These are phyloP conservation scores for Capronia americana DNA, from an alignment of 2,329 filamentous ascomycete species.

Conservation along the genomic window DNA sequence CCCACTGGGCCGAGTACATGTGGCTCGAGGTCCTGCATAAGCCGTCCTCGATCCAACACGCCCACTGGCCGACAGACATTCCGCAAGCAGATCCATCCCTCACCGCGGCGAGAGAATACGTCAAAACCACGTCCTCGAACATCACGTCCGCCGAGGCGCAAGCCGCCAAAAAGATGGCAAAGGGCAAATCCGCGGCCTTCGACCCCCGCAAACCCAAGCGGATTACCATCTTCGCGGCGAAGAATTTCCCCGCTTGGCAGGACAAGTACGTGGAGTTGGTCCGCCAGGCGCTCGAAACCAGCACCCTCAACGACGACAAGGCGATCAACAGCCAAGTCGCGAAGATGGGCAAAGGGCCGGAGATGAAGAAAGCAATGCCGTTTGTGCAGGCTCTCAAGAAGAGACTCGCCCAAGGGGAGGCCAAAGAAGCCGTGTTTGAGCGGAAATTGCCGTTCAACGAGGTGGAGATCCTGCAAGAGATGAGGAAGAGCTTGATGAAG, in stretches of 20 bases:
- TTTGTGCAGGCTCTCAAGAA: conserved; percentile 90
- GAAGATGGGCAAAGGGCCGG: conserved; percentile 65
- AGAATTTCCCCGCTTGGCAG: conserved; percentile 87
- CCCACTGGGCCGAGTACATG: conserved; percentile 93
- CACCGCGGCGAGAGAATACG: conserved; percentile 81
- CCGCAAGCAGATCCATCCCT: conserved; percentile 70
- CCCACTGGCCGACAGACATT: conserved; percentile 71
- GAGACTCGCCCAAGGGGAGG: conserved; percentile 69
- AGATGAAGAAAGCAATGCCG: conserved; percentile 98
- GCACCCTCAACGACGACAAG: conserved; percentile 76
- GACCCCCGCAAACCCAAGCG: conserved; percentile 93
- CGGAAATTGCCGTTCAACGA: conserved; percentile 89
- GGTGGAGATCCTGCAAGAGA: conserved; percentile 73
- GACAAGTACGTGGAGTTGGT: conserved; percentile 85
- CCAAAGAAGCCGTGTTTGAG: conserved; percentile 64
- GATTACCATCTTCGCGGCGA: conserved; percentile 82
- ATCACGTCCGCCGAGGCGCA: conserved; percentile 84
- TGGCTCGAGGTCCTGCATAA: conserved; percentile 90
- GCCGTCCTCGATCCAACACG: conserved; percentile 76
- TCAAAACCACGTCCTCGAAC: conserved; percentile 73
- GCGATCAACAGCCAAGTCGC: conserved; percentile 76
- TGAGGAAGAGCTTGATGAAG: conserved; percentile 79
- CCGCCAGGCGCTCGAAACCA: conserved; percentile 70
- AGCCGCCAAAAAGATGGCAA: conserved; percentile 81
- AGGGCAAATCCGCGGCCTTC: conserved; percentile 84